These are phyloP conservation scores for Penicillium coffeae DNA, from an alignment of 495 filamentous ascomycete species.

Conservation along the genomic window DNA sequence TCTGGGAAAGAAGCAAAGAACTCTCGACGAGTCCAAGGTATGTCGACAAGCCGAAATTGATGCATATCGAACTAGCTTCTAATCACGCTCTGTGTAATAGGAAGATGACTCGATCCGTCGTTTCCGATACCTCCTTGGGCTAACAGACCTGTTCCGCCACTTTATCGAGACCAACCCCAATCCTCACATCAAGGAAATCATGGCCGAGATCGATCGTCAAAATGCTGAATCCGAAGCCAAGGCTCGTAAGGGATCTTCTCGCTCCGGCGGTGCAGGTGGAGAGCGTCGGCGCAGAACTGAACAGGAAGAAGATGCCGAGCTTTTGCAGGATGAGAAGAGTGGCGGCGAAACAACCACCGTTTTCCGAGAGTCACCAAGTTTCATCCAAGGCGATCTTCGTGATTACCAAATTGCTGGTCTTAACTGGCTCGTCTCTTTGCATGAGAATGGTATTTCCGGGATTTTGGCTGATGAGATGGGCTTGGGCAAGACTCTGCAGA, in stretches of 20 bases:
- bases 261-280: slow-evolving; percentile 79
- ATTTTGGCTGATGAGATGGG: slow-evolving; percentile 99
- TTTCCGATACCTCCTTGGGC: slow-evolving; percentile 91
- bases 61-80: too few species aligned
- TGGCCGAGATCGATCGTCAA: slow-evolving; percentile 88
- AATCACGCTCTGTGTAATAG: too few species aligned
- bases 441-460: slow-evolving; percentile 98
- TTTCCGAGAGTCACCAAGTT: slow-evolving; percentile 88
- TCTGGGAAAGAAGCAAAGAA: slow-evolving; percentile 90
- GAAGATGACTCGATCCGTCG: slow-evolving; percentile 94
- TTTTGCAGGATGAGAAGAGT: slow-evolving; percentile 84
- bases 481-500: slow-evolving; percentile 90
- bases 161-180: slow-evolving; percentile 98
- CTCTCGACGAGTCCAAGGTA: slow-evolving; percentile 88
- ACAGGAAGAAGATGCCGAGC: slow-evolving; percentile 95
- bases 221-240: slow-evolving; percentile 70
- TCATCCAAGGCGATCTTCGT: slow-evolving; percentile 82
- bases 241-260: slow-evolving; percentile 65
- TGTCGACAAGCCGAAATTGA: too few species aligned
- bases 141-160: slow-evolving; percentile 97
- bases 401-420: slow-evolving; percentile 94
- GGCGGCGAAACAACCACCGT: slow-evolving; percentile 82
- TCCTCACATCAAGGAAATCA: slow-evolving; percentile 83
- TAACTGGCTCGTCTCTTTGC: slow-evolving; percentile 97
- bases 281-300: slow-evolving; percentile 85